Evolutionary conservation across 139 green algal genomes (phyloP).

Genomic region (Medakamo hakoo): DNA sequence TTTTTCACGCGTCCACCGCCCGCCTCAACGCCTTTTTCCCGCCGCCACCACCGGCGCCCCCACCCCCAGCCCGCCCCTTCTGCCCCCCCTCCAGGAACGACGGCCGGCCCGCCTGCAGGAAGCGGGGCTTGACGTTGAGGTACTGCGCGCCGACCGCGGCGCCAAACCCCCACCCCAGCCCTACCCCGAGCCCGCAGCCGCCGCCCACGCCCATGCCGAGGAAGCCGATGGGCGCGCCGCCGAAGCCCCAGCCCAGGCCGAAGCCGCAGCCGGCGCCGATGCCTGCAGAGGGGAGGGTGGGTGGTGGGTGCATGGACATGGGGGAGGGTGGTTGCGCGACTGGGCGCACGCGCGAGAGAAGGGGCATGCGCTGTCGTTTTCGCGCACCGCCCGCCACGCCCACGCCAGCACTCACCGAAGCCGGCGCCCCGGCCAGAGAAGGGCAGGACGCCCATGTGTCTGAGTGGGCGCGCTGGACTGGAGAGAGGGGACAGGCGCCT

Average conservation of each 20-base stretch:
- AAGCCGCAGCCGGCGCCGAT: slow-evolving; percentile 17
- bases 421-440: background rate
- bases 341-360: background rate
- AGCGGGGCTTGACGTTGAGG: slow-evolving; percentile 3
- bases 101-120: too few species aligned
- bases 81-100: background rate
- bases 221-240: slow-evolving; percentile 11
- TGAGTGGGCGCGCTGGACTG: background rate
- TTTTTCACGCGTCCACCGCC: too few species aligned
- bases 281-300: too few species aligned
- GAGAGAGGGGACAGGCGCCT: background rate
- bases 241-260: slow-evolving; percentile 21
- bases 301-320: background rate
- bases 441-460: background rate
- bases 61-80: too few species aligned
- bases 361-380: background rate
- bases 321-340: background rate
- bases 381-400: background rate
- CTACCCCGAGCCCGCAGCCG: slow-evolving; percentile 16
- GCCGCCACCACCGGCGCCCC: too few species aligned
- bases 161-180: slow-evolving; percentile 14
- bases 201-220: slow-evolving; percentile 10
- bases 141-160: slow-evolving; percentile 11
- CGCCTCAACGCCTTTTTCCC: too few species aligned
- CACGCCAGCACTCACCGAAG: background rate